Evolutionary conservation across 1,139 yeast genomes (phyloP), one percentile per base, ranked within the genome.

Genomic region (Meyerozyma elateridarum): DNA sequence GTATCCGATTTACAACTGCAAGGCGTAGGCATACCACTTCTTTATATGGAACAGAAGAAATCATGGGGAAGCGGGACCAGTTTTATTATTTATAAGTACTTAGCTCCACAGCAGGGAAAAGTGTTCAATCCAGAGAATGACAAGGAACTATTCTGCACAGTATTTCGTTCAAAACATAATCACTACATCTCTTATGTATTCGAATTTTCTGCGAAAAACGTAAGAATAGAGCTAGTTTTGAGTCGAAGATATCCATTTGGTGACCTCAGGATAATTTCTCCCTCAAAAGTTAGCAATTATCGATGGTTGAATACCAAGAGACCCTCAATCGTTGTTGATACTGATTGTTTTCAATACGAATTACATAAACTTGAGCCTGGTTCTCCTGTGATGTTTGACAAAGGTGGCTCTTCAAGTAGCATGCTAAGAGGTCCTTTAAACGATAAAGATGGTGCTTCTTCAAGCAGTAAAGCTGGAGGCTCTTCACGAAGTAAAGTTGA

Each of bases 271-370:
- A n/a, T n/a, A n/a, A n/a, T n/a, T n/a, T n/a, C n/a, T n/a, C n/a
- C n/a, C n/a, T n/a, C n/a, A n/a, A n/a, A n/a, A n/a, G n/a, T n/a
- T n/a, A n/a, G n/a, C n/a, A n/a, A 18, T 14, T 24, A 24, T 14
- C 27, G 27, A 15, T 24, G 27, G 27, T 3, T 24, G 17, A 17
- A 24, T 15, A 9, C 27, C 8, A 14, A 24, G 18, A n/a, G n/a
- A n/a, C n/a, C n/a, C n/a, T n/a, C n/a, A n/a, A n/a, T n/a, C n/a
- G n/a, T n/a, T n/a, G n/a, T n/a, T n/a, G n/a, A n/a, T n/a, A n/a
- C n/a, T n/a, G 18, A 14, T 15, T 12, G 4, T n/a, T 24, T 15
- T 8, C 27, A 18, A 8, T 24, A 24, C 7, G 27, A 24, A 17
- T 9, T 24, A 6, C 4, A 4, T 13, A 24, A 13, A 13, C 27